phyloP scores from a whole-genome alignment of 2,329 filamentous ascomycete species.

The Cordyceps militaris region DNA sequence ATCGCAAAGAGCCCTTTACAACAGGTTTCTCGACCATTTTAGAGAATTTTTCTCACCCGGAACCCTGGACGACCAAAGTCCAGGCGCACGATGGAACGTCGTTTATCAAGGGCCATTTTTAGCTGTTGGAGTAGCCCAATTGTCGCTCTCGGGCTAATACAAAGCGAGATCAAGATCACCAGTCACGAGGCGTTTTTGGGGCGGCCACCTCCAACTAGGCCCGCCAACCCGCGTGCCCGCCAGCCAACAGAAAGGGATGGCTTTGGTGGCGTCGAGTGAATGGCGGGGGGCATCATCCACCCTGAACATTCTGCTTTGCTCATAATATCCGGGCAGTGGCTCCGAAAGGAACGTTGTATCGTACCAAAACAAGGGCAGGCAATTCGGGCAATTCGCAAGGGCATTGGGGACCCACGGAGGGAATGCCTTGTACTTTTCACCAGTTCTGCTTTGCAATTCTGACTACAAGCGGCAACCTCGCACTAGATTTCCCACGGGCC shows the following conservation, averaged over 20 bases:
- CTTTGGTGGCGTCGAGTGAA: background rate
- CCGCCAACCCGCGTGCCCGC: no score
- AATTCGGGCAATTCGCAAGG: no score
- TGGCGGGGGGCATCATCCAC: background rate
- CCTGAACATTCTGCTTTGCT: background rate
- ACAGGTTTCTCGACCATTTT: background rate
- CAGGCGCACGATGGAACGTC: background rate
- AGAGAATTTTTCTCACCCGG: background rate
- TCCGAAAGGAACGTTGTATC: constrained; percentile 3
- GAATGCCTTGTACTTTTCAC: no score
- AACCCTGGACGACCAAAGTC: background rate
- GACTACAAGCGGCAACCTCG: no score
- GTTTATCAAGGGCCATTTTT: background rate
- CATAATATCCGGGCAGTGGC: background rate
- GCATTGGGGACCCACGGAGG: no score
- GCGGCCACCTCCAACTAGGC: background rate
- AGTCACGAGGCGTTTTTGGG: constrained; percentile 6
- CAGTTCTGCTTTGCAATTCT: no score
- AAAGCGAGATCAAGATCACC: constrained; percentile 10
- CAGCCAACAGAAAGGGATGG: background rate
- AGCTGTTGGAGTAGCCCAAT: background rate
- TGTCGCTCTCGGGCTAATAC: background rate
- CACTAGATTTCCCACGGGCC: no score
- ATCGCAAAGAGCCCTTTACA: background rate
- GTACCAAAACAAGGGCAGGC: no score